Evolutionary conservation across 495 filamentous ascomycete species (phyloP), one percentile per base, ranked within the genome.

Genomic region (Hyaloscypha bicolor): DNA sequence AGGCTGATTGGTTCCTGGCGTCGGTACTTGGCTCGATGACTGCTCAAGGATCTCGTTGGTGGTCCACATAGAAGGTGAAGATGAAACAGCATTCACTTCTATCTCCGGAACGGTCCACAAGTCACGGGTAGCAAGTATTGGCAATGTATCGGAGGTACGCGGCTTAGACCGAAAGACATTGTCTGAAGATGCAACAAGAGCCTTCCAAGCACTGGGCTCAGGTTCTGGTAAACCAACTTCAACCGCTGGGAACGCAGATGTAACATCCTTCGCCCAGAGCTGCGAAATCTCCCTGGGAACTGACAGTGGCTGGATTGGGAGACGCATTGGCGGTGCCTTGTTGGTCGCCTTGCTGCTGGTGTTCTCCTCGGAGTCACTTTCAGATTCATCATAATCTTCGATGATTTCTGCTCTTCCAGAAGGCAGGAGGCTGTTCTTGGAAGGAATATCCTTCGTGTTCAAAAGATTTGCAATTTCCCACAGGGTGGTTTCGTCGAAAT

Each of bases 381-480:
- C 61, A 19, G 61, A 32, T 37, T 63, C 62, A 37, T 72, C 67
- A 67, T 72, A 71, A 39, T 67, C 59, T 31, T 68, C 67, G 29
- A 70, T 65, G 9, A 64, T 69, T 9, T 63, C 42, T 53, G 19
- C n/a, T 39, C 52, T 56, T 5, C 63, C 29, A 29, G 55, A 56
- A 21, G 65, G 65, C 19, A 83, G 66, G 19, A 84, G 69, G 72
- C 79, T 85, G 37, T 81, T 70, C 64, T 77, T 79, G 4, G 81
- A 82, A 4, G 82, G 81, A 25, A 83, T 64, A 12, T 77, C 69
- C 32, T 79, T 78, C 19, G 80, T 73, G 63, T 82, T 79, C 8
- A 85, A 76, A 5, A 86, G 73, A 69, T 76, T 83, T 67, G 84
- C 83, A 75, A 86, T 86, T 70, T 85, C 83, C 83, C 83, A 85